phyloP scores from a whole-genome alignment of 768 basidiomycete species.

The Panaeolus papilionaceus region DNA sequence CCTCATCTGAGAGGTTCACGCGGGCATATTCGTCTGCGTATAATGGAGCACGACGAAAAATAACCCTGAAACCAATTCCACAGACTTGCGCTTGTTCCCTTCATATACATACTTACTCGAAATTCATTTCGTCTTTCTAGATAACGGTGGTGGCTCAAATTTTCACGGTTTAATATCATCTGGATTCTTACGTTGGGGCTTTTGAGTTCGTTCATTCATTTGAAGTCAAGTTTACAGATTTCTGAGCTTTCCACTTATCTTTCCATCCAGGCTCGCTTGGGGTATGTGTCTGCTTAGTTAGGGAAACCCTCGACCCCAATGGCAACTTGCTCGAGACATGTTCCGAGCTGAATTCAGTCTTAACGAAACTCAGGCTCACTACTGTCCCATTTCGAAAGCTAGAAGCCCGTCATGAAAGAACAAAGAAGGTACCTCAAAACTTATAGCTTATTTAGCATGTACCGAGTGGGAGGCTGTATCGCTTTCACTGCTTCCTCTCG shows the following conservation, averaged over 20 bases:
- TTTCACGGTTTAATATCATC: neutral
- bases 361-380: constrained; percentile 1
- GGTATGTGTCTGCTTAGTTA: neutral
- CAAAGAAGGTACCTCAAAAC: neutral
- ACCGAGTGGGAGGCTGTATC: neutral
- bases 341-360: neutral
- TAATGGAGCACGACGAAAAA: neutral
- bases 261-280: neutral
- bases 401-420: neutral
- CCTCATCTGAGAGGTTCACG: neutral
- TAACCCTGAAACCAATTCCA: neutral
- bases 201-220: neutral
- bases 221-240: neutral
- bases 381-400: neutral
- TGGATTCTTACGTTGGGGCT: neutral
- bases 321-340: constrained; percentile 7
- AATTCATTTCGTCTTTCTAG: neutral
- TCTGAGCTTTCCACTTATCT: constrained; percentile 3
- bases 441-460: neutral
- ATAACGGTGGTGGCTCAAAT: neutral
- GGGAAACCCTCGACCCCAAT: constrained; percentile 13
- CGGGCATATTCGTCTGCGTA: neutral
- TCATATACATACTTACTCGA: neutral
- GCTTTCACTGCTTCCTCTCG: neutral
- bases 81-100: neutral